phyloP scores from a whole-genome alignment of 768 basidiomycete genomes.

The Phaeotremella skinneri region DNA sequence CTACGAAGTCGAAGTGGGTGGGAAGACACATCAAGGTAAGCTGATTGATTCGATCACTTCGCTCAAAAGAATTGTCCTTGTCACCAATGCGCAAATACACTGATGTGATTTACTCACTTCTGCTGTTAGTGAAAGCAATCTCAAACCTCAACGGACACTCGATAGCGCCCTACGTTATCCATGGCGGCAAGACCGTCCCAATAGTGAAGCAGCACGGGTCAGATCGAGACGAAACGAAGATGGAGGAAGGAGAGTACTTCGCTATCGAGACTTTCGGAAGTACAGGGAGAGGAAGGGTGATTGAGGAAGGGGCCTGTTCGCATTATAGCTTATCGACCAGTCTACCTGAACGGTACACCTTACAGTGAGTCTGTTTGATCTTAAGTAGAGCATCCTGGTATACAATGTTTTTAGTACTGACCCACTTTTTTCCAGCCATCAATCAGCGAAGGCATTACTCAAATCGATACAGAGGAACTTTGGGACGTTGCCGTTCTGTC shows the following conservation, averaged over 20 bases:
- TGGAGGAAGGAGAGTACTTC: conserved; percentile 99
- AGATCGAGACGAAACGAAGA: conserved; percentile 77
- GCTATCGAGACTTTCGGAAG: conserved; percentile 99
- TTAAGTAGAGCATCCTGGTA: background rate
- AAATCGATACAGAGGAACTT: conserved; percentile 88
- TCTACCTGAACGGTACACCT: conserved; percentile 45
- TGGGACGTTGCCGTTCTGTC: conserved; percentile 91
- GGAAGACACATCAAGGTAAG: conserved; percentile 75
- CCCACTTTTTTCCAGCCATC: conserved; percentile 58
- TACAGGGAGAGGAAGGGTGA: conserved; percentile 84
- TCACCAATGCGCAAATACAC: background rate
- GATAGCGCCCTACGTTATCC: conserved; percentile 84
- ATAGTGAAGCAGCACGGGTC: conserved; percentile 68
- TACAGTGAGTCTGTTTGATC: conserved; percentile 60
- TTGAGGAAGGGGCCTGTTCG: conserved; percentile 86
- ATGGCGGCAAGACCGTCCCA: conserved; percentile 82
- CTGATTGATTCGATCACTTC: background rate
- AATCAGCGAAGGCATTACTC: conserved; percentile 78
- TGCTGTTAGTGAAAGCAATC: conserved; percentile 76
- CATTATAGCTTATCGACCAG: conserved; percentile 67
- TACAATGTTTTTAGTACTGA: background rate
- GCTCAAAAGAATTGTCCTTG: too few relatives aligned
- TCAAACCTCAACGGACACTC: conserved; percentile 92
- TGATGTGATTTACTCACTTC: background rate
- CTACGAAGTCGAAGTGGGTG: conserved; percentile 90